Conservation (phyloP, 176 grass and related monocot genomes). For the maize (Zea mays) region Zm-B73-REFERENCE-NAM-5.0 NC_050099.1:200973001-200973500, state of each 20-base stretch:
- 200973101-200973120: slow-evolving; percentile 9
- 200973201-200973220: slow-evolving; percentile 67
- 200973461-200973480: slow-evolving; percentile 78
- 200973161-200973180: slow-evolving; percentile 55
- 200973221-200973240: slow-evolving; percentile 62
- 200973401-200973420: slow-evolving; percentile 59
- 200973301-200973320: not conserved
- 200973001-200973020: slow-evolving; percentile 86
- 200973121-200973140: slow-evolving; percentile 69
- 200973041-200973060: slow-evolving; percentile 43
- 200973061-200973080: not conserved
- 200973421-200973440: slow-evolving; percentile 64
- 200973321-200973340: not conserved
- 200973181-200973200: slow-evolving; percentile 76
- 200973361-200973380: not conserved
- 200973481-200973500: slow-evolving; percentile 47
- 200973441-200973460: slow-evolving; percentile 51
- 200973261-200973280: slow-evolving; percentile 74
- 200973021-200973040: slow-evolving; percentile 79
- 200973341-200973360: not conserved
- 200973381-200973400: slow-evolving; percentile 10
- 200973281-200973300: slow-evolving; percentile 72
- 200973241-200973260: slow-evolving; percentile 67
- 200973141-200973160: slow-evolving; percentile 84
- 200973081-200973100: slow-evolving; percentile 10